These are phyloP conservation scores for Penicillium palitans DNA, from an alignment of 2,329 filamentous ascomycete species.

Conservation along the genomic window DNA sequence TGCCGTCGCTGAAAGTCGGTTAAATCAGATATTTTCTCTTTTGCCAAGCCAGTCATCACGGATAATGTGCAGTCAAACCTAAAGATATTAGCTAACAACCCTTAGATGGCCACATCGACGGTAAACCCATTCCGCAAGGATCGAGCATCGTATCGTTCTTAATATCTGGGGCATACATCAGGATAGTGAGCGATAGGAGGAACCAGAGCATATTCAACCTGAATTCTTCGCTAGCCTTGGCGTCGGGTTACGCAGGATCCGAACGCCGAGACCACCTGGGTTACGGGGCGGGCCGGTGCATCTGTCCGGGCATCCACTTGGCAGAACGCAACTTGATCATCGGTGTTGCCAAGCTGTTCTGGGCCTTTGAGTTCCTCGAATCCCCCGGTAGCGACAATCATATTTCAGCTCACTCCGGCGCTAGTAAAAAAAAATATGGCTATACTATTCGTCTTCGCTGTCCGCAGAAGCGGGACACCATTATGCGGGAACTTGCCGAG, in stretches of 20 bases:
- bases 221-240: not conserved
- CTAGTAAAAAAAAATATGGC: not conserved
- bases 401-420: not conserved
- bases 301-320: constrained; percentile 3
- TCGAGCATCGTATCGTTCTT: not conserved
- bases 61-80: not conserved
- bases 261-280: not conserved
- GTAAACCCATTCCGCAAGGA: not conserved
- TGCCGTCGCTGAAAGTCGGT: not conserved
- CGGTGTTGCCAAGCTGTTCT: not conserved
- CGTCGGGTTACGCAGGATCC: not conserved
- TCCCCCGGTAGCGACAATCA: not conserved
- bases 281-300: not conserved
- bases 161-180: constrained; percentile 4
- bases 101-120: not conserved
- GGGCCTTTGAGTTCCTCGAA: not conserved
- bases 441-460: not conserved
- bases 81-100: not conserved
- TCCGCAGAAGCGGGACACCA: not conserved
- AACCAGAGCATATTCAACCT: not conserved
- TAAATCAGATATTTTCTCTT: not conserved
- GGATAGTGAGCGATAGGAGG: not conserved
- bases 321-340: not conserved
- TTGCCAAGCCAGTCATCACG: not conserved
- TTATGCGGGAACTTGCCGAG: not conserved